Conservation (phyloP, 495 filamentous ascomycete species). For the Sordaria brevicollis region DNA sequence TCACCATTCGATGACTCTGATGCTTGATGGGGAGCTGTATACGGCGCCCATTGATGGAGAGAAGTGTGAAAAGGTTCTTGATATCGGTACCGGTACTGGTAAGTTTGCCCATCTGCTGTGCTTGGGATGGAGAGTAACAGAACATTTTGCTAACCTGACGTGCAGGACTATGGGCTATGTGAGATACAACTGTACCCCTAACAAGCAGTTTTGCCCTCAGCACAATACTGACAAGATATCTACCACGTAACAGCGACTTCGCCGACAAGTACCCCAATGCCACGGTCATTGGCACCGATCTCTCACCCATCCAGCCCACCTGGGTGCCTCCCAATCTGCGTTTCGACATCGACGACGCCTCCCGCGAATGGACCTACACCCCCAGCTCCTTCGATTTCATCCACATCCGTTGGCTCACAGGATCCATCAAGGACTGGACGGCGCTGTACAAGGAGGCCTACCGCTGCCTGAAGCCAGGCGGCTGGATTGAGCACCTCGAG, state of each 20-base stretch:
- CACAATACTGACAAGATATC: slow-evolving; percentile 1
- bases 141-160: no score
- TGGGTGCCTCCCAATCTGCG: slow-evolving; percentile 40
- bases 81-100: slow-evolving; percentile 49
- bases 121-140: background rate
- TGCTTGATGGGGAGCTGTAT: slow-evolving; percentile 32
- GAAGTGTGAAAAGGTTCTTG: slow-evolving; percentile 41
- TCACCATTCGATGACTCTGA: slow-evolving; percentile 24
- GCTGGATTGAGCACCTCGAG: slow-evolving; percentile 20
- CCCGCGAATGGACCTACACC: slow-evolving; percentile 41
- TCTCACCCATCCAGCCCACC: slow-evolving; percentile 45
- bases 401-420: slow-evolving; percentile 48
- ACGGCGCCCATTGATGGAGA: slow-evolving; percentile 16
- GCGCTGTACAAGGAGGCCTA: slow-evolving; percentile 30
- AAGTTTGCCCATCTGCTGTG: background rate
- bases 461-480: slow-evolving; percentile 29
- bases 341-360: slow-evolving; percentile 49
- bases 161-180: slow-evolving; percentile 28
- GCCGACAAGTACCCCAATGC: slow-evolving; percentile 42
- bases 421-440: slow-evolving; percentile 48
- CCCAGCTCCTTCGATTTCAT: slow-evolving; percentile 51
- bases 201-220: background rate
- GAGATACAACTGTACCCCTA: slow-evolving; percentile 17
- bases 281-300: slow-evolving; percentile 51
- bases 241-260: slow-evolving; percentile 28